Base-by-base conservation (phyloP, 495 filamentous ascomycete genomes). In the Trichocladium uniseriatum region DNA sequence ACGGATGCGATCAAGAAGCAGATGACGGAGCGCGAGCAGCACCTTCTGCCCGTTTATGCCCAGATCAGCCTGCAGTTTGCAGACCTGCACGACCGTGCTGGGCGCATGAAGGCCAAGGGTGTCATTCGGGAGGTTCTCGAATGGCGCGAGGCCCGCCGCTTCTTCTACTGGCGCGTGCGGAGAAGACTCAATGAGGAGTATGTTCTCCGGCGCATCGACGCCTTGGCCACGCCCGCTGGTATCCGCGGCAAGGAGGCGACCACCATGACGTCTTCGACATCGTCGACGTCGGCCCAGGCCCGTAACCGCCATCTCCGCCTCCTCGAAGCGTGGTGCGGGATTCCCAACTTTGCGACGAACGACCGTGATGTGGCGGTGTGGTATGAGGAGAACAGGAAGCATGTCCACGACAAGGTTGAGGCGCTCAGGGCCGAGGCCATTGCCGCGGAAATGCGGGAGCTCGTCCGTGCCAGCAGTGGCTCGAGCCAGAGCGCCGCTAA, bases 81-180 rank as follows among this genome's bases (percentile, higher is more conserved):
- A 45, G 92, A 98, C 66, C 80, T 98, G 45, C 92, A 98, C 71
- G 92, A 98, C 67, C 90, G 94, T 29, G 86, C 92, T 41, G 94
- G 92, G 44, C 86, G 92, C 69, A 97, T 98, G 92, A 76, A 94
- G 68, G 92, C 92, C 66, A 98, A 98, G 81, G 83, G 87, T 49
- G 82, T 83, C 54, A 96, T 98, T 62, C 87, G 94, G 45, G 75
- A 80, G 52, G 70, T 83, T 1, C 77, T 98, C 15, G 75, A 80
- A 61, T 98, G 90, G 94, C 76, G 80, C 64, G 81, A 95, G 52
- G 83, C 91, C 39, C 83, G 92, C 54, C 87, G 94, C 62, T 98
- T 95, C 86, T 97, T 98, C 81, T 98, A 96, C 82, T 98, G 92
- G 92, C 90, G 92, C 75, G 84, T 94, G 46, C 91, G 92, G 66